Evolutionary conservation across 306 rosid genomes (phyloP), one percentile per base, ranked within the genome.

Genomic region (Trifolium pratense): DNA sequence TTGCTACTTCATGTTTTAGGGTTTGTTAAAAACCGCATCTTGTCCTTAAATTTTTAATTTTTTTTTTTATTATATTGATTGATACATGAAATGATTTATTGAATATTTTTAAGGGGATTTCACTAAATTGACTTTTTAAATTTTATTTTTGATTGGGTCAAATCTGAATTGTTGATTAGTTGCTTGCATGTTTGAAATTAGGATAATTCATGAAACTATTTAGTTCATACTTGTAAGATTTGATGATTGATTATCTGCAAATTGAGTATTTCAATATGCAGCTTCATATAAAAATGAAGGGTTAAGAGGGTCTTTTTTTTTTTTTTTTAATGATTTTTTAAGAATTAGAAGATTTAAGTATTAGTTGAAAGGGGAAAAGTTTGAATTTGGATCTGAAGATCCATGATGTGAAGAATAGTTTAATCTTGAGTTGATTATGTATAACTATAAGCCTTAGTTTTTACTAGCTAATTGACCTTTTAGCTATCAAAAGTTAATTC

Each of bases 1-100:
- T n/a, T 69, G 14, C 45, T 74, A 20, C 52, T 71, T 82, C 23
- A 21, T 13, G 77, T 56, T 75, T 36, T 72, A 49, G 83, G 80
- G 75, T 83, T 83, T 52, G 20, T 59, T 83, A 46, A 68, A 45
- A 25, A 34, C 8, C 48, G 66, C 45, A 15, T 57, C 66, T 14
- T 46, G 43, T 51, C 5, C 62, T 43, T 48, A 21, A 13, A 7
- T 7, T 37, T 63, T 74, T 9, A 18, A 14, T 29, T 13, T 32
- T n/a, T n/a, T n/a, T 16, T 34, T 53, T 9, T 3, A 2, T 2
- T 37, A 6, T 45, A 36, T 71, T 31, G 17, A 7, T 36, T 46
- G 51, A 61, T 16, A 4, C n/a, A 26, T 36, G 36, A 14, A 45
- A 40, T 42, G 31, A 17, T 71, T 59, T 67, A 26, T 75, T 70